phyloP scores from a whole-genome alignment of 495 filamentous ascomycete species.

The Gamarada debralockiae region DNA sequence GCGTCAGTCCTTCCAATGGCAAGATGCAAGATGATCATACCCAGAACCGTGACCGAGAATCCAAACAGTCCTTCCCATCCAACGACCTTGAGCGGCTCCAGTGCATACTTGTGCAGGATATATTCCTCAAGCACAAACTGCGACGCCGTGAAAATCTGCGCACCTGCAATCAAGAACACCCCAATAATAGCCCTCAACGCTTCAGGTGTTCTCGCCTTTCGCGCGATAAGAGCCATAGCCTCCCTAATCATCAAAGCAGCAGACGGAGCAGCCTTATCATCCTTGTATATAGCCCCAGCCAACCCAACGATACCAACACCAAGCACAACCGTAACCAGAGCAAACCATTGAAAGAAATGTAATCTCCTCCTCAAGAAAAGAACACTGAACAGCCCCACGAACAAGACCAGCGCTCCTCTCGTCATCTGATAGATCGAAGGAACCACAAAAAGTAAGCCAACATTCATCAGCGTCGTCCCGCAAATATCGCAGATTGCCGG shows the following conservation, averaged over 20 bases:
- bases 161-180: slow-evolving; percentile 82
- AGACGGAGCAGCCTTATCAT: slow-evolving; percentile 45
- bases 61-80: slow-evolving; percentile 97
- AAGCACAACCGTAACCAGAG: slow-evolving; percentile 78
- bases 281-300: slow-evolving; percentile 74
- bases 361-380: slow-evolving; percentile 78
- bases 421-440: slow-evolving; percentile 99
- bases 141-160: slow-evolving; percentile 93
- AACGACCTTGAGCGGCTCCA: slow-evolving; percentile 87
- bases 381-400: slow-evolving; percentile 93
- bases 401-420: slow-evolving; percentile 86
- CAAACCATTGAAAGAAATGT: slow-evolving; percentile 81
- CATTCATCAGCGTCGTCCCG: slow-evolving; percentile 96
- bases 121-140: slow-evolving; percentile 97
- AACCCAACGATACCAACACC: slow-evolving; percentile 90
- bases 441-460: slow-evolving; percentile 87
- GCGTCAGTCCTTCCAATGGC: slow-evolving; percentile 68
- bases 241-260: slow-evolving; percentile 11
- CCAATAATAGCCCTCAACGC: slow-evolving; percentile 74
- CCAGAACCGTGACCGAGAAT: slow-evolving; percentile 74
- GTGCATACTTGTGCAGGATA: slow-evolving; percentile 82
- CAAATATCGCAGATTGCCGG: slow-evolving; percentile 92
- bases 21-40: slow-evolving; percentile 76
- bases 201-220: slow-evolving; percentile 44
- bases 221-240: slow-evolving; percentile 12